These are phyloP conservation scores for Vishniacozyma victoriae DNA, from an alignment of 768 basidiomycete genomes.

Conservation along the genomic window DNA sequence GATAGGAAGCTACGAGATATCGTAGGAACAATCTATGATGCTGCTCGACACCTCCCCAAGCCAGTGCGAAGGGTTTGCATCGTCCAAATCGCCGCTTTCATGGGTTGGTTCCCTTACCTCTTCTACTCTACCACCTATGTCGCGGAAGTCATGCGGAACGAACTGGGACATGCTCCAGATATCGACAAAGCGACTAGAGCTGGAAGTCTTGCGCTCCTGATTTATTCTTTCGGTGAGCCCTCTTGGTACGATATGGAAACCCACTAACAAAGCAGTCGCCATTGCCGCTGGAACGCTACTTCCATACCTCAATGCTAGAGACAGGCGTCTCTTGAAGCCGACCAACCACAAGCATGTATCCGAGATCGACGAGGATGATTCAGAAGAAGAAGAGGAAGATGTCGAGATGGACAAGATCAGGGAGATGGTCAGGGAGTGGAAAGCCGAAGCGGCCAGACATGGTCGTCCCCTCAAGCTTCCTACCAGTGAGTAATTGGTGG, in stretches of 20 bases:
- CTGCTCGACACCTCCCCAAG: constrained; percentile 68
- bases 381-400: constrained; percentile 63
- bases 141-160: constrained; percentile 85
- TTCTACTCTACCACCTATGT: constrained; percentile 88
- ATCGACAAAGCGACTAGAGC: constrained; percentile 74
- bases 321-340: constrained; percentile 68
- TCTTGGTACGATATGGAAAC: constrained; percentile 1
- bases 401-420: constrained; percentile 66
- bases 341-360: too few species aligned
- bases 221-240: constrained; percentile 76
- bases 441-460: constrained; percentile 68
- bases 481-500: constrained; percentile 52
- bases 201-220: constrained; percentile 80
- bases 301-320: constrained; percentile 73
- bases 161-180: constrained; percentile 67
- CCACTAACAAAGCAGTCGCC: constrained; percentile 57
- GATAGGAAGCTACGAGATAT: constrained; percentile 63
- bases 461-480: constrained; percentile 73
- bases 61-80: constrained; percentile 78
- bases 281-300: constrained; percentile 73
- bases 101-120: constrained; percentile 97
- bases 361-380: constrained; percentile 41
- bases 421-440: constrained; percentile 70
- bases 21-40: constrained; percentile 68
- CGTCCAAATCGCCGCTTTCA: constrained; percentile 90